A percentile compares a stretch with the other conserved stretches of the same genome.
Conservation (phyloP, 257 asterid genomes). For the Nicotiana benthamiana region DNA sequence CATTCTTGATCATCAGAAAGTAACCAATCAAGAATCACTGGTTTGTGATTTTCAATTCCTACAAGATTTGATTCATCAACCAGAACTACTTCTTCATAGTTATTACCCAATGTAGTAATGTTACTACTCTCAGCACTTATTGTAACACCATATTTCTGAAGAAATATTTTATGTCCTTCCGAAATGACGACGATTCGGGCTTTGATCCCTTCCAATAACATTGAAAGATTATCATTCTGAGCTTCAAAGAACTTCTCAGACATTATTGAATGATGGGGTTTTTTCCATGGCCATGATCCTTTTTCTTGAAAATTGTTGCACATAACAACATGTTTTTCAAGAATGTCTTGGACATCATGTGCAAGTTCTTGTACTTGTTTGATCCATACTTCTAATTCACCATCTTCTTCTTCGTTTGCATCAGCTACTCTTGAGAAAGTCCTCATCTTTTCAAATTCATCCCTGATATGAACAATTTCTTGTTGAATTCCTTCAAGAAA, state of each 20-base stretch:
- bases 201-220: constrained; percentile 1
- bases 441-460: constrained; percentile 23
- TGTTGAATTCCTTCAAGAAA: constrained; percentile 13
- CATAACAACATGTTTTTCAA: constrained; percentile 21
- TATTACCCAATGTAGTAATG: neutral
- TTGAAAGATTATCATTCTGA: constrained; percentile 7
- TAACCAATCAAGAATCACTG: constrained; percentile 7
- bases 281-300: neutral
- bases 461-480: constrained; percentile 17
- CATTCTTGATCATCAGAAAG: neutral
- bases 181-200: neutral
- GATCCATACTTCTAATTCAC: constrained; percentile 24
- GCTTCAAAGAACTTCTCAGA: neutral
- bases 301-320: neutral
- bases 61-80: constrained; percentile 16
- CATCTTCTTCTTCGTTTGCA: constrained; percentile 18
- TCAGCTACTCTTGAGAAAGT: constrained; percentile 32
- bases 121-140: neutral
- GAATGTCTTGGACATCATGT: constrained; percentile 28
- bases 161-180: constrained; percentile 7
- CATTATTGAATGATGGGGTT: neutral
- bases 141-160: neutral
- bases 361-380: constrained; percentile 30
- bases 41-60: constrained; percentile 18
- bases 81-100: constrained; percentile 8